phyloP scores from a whole-genome alignment of 176 grass and related monocot genomes.

The Musa acuminata region DNA sequence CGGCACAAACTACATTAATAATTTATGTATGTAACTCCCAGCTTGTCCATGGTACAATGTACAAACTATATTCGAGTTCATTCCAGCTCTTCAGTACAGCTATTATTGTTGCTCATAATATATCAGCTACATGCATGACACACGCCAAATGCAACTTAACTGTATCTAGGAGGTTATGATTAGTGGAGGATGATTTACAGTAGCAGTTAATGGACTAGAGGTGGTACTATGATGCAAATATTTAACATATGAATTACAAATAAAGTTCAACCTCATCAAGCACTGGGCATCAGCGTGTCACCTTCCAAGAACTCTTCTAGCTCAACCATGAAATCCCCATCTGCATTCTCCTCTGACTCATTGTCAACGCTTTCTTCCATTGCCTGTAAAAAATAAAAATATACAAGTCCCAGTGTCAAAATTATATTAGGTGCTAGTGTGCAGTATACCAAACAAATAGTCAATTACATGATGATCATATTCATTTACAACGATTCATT shows the following conservation, averaged over 20 bases:
- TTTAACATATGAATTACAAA: slow-evolving; percentile 36
- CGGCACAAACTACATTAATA: background rate
- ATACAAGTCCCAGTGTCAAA: no score
- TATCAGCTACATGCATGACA: background rate
- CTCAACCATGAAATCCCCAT: slow-evolving; percentile 56
- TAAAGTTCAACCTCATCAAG: slow-evolving; percentile 36
- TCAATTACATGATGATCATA: background rate
- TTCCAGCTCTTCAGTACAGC: background rate
- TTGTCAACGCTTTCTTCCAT: slow-evolving; percentile 44
- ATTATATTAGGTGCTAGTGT: no score
- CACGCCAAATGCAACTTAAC: background rate
- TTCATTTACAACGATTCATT: background rate
- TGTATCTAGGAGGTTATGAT: background rate
- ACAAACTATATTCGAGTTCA: background rate
- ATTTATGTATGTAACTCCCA: background rate
- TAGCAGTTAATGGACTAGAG: slow-evolving; percentile 25
- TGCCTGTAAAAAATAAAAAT: slow-evolving; percentile 34
- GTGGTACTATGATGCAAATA: slow-evolving; percentile 27
- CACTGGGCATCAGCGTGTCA: slow-evolving; percentile 34
- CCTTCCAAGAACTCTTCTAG: slow-evolving; percentile 52
- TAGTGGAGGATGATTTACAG: background rate
- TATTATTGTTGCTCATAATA: background rate
- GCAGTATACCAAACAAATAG: no score
- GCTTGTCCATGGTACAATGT: background rate
- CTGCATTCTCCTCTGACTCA: slow-evolving; percentile 27